A percentile compares a stretch with the other conserved stretches of the same genome.
phyloP scores from a whole-genome alignment of 768 basidiomycete genomes.

The Krasilnikovozyma curviuscula region DNA sequence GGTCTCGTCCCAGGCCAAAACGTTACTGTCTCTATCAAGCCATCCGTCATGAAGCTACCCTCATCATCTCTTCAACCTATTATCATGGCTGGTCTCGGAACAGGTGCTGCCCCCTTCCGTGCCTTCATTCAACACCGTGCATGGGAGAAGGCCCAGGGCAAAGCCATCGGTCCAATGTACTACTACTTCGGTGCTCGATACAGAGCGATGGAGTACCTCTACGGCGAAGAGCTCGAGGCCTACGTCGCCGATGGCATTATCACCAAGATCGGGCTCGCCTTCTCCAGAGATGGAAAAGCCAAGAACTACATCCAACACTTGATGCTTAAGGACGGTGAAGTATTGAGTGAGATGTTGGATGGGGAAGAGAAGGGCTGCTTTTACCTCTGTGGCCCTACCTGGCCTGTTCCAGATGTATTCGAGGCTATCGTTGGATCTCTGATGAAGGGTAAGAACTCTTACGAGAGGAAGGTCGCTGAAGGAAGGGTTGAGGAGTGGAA shows the following conservation, averaged over 20 bases:
- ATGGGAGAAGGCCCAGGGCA: slow-evolving; percentile 51
- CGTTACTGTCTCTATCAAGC: slow-evolving; percentile 93
- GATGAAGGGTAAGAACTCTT: slow-evolving; percentile 47
- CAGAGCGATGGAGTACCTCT: slow-evolving; percentile 86
- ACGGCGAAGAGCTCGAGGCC: slow-evolving; percentile 72
- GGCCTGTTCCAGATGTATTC: slow-evolving; percentile 98
- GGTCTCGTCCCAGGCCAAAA: slow-evolving; percentile 66
- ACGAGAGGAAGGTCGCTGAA: slow-evolving; percentile 46
- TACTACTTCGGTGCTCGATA: slow-evolving; percentile 99
- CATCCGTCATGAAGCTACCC: slow-evolving; percentile 90
- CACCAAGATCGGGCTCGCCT: slow-evolving; percentile 78
- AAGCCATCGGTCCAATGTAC: slow-evolving; percentile 73
- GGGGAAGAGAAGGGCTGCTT: slow-evolving; percentile 41
- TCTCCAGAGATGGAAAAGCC: slow-evolving; percentile 76
- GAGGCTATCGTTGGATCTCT: slow-evolving; percentile 74
- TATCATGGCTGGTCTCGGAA: slow-evolving; percentile 97
- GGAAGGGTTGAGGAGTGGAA: slow-evolving; percentile 72
- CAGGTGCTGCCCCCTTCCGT: slow-evolving; percentile 96
- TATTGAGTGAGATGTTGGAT: slow-evolving; percentile 50
- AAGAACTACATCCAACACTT: slow-evolving; percentile 99
- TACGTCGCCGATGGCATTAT: slow-evolving; percentile 70
- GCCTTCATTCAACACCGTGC: slow-evolving; percentile 96
- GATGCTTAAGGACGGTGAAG: slow-evolving; percentile 75
- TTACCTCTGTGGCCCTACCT: slow-evolving; percentile 93
- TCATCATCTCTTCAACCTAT: slow-evolving; percentile 43